Percentiles rank a stretch among this genome's conserved stretches.
These are phyloP conservation scores for Hypomyces perniciosus DNA, from an alignment of 2,329 filamentous ascomycete species.

Conservation along the genomic window DNA sequence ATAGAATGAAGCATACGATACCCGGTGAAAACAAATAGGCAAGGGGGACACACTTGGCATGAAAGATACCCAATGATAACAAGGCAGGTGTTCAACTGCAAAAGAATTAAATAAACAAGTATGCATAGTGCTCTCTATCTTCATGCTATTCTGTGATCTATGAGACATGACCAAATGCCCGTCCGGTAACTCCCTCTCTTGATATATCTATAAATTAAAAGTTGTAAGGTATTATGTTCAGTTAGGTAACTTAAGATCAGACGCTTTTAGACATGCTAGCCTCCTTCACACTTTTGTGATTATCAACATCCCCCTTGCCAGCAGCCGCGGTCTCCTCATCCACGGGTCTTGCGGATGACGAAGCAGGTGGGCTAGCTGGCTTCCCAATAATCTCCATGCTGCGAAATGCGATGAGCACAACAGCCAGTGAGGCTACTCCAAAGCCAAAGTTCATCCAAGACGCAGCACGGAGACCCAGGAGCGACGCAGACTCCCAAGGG, in stretches of 20 bases:
- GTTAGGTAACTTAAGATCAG: no score
- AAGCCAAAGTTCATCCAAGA: slow-evolving; percentile 49
- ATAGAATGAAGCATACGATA: no score
- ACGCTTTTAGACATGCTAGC: not conserved
- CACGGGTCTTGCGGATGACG: not conserved
- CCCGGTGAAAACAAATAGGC: not conserved
- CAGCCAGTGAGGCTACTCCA: slow-evolving; percentile 34
- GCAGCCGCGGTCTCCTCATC: slow-evolving; percentile 15
- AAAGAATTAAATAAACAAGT: no score
- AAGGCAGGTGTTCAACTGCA: no score
- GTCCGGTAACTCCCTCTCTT: no score
- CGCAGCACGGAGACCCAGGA: slow-evolving; percentile 43
- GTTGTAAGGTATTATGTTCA: no score
- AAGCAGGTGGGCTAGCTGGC: slow-evolving; percentile 15
- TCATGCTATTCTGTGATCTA: no score
- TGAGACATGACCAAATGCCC: no score
- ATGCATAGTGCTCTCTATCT: no score
- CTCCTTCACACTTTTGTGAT: not conserved
- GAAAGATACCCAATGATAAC: no score
- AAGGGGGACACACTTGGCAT: not conserved
- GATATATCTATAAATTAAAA: no score
- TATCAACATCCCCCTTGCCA: not conserved
- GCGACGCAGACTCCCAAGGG: slow-evolving; percentile 40
- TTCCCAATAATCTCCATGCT: slow-evolving; percentile 49
- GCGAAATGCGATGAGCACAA: slow-evolving; percentile 44